Base-by-base conservation (phyloP, 441 rosid genomes). In the Croton setiger region DNA sequence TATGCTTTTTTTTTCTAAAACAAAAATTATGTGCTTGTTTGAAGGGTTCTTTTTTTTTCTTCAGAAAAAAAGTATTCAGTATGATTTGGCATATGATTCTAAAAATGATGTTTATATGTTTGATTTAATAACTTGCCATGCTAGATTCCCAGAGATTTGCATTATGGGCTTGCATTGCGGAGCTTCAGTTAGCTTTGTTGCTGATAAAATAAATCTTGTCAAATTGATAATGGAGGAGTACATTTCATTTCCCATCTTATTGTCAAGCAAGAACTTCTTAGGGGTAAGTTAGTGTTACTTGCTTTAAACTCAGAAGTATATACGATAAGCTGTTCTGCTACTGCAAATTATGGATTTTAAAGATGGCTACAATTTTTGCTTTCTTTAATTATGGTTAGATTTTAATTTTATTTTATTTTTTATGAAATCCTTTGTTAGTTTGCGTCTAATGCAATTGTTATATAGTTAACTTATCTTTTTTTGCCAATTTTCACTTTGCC, bases 171-270 rank as follows among this genome's bases (percentile, higher is more conserved):
- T 88, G 36, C 88, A 85, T 77, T 80, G 74, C 63, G 82, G 84
- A 70, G 79, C 75, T 83, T 78, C 75, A n/a, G 72, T 74, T 76
- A 64, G 74, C 77, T 73, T 81, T 57, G 60, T 71, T 71, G 74
- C 69, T 81, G 83, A 85, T 80, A 83, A 56, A 63, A 60, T 77
- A 72, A 72, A 41, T 67, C 72, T 90, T 27, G 74, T 84, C 74
- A 80, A 80, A 72, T 72, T 87, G 83, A 74, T 84, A 68, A 83
- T 85, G 79, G 79, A 84, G 79, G 96, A 94, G 37, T 90, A 82
- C 51, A 74, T 88, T 59, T 86, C 88, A 23, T 90, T 90, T 79
- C 99, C 99, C 21, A 65, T 94, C 67, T 76, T 92, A 47, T 71
- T 88, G 76, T 76, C 88, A 9, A 71, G 69, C 76, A 84, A 80